A percentile compares a stretch with the other conserved stretches of the same genome.
These are phyloP conservation scores for Monascus purpureus DNA, from an alignment of 495 filamentous ascomycete species.

Conservation along the genomic window DNA sequence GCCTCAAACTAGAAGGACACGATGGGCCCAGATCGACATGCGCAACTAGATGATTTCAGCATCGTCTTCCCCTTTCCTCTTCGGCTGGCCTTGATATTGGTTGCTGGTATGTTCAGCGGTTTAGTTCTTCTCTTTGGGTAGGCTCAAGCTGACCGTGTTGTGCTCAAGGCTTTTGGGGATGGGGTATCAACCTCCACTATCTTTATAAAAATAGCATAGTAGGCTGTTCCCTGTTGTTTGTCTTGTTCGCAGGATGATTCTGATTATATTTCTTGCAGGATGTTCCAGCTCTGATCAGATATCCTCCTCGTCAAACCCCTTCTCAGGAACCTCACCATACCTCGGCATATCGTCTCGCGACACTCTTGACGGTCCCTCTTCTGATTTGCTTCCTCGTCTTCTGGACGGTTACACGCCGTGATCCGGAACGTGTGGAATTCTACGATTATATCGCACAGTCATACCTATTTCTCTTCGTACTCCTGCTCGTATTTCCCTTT, in stretches of 20 bases:
- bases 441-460: slow-evolving; percentile 73
- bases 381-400: slow-evolving; percentile 58
- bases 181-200: slow-evolving; percentile 77
- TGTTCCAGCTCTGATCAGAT: slow-evolving; percentile 64
- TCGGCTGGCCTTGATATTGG: slow-evolving; percentile 62
- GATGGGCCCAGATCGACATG: slow-evolving; percentile 61
- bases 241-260: neutral
- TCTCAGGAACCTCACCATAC: slow-evolving; percentile 57
- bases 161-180: slow-evolving; percentile 87
- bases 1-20: slow-evolving; percentile 40
- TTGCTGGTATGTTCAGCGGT: slow-evolving; percentile 45
- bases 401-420: slow-evolving; percentile 64
- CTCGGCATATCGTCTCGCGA: slow-evolving; percentile 71
- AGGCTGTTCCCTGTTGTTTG: slow-evolving; percentile 8
- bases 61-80: slow-evolving; percentile 74
- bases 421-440: slow-evolving; percentile 47
- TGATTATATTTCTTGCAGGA: slow-evolving; percentile 33
- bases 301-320: slow-evolving; percentile 51
- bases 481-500: slow-evolving; percentile 59
- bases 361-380: slow-evolving; percentile 56
- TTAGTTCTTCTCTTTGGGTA: neutral
- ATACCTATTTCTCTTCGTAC: slow-evolving; percentile 55
- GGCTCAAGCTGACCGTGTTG: neutral
- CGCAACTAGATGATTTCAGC: slow-evolving; percentile 74
- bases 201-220: slow-evolving; percentile 60